Percentiles rank a stretch among this genome's conserved stretches.
Evolutionary conservation across 148 eudicot genomes (phyloP).

Genomic region (Polygonum aviculare): DNA sequence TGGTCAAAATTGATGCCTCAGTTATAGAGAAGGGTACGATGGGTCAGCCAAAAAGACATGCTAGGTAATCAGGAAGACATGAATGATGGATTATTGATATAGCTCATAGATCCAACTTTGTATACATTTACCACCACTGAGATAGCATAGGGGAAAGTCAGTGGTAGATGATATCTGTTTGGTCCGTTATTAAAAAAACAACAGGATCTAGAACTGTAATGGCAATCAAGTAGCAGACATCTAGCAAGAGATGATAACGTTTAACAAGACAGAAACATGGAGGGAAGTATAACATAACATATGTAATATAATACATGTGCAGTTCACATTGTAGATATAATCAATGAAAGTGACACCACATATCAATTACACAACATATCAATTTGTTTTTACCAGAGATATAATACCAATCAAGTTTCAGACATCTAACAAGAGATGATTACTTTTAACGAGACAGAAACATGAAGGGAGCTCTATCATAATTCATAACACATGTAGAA

Average conservation of each 20-base stretch:
- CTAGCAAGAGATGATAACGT: neutral
- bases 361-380: too few species aligned
- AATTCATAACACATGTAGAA: too few species aligned
- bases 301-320: too few species aligned
- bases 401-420: too few species aligned
- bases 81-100: neutral
- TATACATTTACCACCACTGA: neutral
- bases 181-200: neutral
- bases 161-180: neutral
- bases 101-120: neutral
- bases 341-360: too few species aligned
- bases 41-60: neutral
- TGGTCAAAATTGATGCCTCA: neutral
- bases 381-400: too few species aligned
- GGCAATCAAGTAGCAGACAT: neutral
- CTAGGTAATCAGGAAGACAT: neutral
- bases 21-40: neutral
- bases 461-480: too few species aligned
- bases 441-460: too few species aligned
- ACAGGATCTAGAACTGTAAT: neutral
- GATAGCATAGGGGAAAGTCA: neutral
- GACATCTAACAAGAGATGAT: too few species aligned
- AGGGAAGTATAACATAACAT: neutral
- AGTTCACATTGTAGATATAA: neutral
- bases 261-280: neutral